A percentile compares a stretch with the other conserved stretches of the same genome.
These are phyloP conservation scores for Lupinus albus DNA, from an alignment of 306 rosid genomes.

Conservation along the genomic window DNA sequence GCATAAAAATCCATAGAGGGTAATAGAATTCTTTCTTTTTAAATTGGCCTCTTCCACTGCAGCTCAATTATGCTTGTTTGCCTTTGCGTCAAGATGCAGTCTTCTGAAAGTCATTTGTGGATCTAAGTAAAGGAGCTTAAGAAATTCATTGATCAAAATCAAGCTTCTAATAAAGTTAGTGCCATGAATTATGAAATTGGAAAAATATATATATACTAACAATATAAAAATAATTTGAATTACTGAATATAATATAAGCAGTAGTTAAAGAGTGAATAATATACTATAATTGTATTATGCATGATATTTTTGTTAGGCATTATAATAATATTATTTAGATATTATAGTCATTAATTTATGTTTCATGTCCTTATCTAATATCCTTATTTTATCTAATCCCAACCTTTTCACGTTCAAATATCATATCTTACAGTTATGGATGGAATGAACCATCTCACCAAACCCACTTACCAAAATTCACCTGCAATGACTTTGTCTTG, in stretches of 20 bases:
- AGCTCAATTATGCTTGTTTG: conserved; percentile 47
- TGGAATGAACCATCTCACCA: conserved; percentile 26
- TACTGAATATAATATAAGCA: too few species aligned
- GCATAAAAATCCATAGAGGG: too few species aligned
- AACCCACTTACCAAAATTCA: neutral
- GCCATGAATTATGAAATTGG: conserved; percentile 35
- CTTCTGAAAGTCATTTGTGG: neutral
- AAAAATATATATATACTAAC: too few species aligned
- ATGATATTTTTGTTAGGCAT: too few species aligned
- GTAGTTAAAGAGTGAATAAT: too few species aligned
- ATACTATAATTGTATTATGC: too few species aligned
- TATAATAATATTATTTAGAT: too few species aligned
- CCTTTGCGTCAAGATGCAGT: conserved; percentile 35
- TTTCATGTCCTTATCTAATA: neutral
- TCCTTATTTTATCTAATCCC: neutral
- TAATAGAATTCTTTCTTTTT: neutral
- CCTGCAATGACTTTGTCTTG: conserved; percentile 7
- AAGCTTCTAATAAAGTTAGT: conserved; percentile 22
- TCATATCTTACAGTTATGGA: conserved; percentile 26
- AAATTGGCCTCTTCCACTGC: neutral
- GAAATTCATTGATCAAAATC: conserved; percentile 8
- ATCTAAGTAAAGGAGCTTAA: neutral
- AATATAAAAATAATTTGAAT: too few species aligned
- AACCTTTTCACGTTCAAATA: neutral
- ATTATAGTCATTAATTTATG: neutral